Base-by-base conservation (phyloP, 306 rosid species). In the Lupinus albus region DNA sequence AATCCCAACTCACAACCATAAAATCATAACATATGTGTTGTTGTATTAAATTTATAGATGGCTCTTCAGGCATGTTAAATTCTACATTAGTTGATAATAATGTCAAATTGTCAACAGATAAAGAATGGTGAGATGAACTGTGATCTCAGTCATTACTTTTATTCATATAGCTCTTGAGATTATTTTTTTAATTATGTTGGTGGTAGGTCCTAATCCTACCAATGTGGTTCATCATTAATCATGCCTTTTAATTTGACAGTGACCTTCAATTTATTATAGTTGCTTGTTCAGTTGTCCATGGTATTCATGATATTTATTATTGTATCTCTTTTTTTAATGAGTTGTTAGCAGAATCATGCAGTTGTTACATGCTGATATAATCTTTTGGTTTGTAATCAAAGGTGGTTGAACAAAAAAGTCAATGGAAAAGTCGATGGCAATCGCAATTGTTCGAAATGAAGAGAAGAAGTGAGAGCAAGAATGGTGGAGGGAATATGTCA, bases 381-480 rank as follows among this genome's bases (percentile, higher is more conserved):
- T 14, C 0, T 54, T 11, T 42, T 79, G 66, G 1, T 76, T 71
- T 76, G 17, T 35, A 14, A 32, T 53, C n/a, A n/a, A 81, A 91
- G 97, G 91, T 68, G 51, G 44, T 70, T 74, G 81, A 83, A n/a
- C 81, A 57, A 16, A 83, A 50, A 36, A 44, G 61, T 1, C 84
- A 61, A 44, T 88, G 97, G 97, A 86, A 58, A 75, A 18, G 7
- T 7, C 67, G 70, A 4, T 91, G 97, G 97, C 71, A 85, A 35
- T 58, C 78, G 71, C 97, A 88, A 41, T 55, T 91, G 2, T 79
- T 87, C 8, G 87, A 73, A 71, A 81, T 91, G 68, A 79, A 82
- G 81, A 77, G 68, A 77, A 85, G 86, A 87, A 82, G 89, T 67
- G 46, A 20, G 69, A 56, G 66, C 68, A 87, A 71, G 73, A 85